Evolutionary conservation across 768 basidiomycete genomes (phyloP).

Genomic region (Leccinum incarnatum): DNA sequence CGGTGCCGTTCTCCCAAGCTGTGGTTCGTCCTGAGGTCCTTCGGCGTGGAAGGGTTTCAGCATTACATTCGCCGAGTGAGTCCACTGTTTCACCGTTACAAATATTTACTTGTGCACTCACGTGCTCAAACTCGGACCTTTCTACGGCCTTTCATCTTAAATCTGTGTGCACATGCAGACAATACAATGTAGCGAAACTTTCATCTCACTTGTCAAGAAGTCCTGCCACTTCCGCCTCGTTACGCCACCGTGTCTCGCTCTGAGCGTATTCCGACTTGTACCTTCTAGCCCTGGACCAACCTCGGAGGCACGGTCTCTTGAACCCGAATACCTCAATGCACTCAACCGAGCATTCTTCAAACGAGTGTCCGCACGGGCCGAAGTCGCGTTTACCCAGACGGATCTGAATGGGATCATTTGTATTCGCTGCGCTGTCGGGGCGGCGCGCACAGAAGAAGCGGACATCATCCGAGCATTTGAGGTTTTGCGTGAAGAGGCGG

Average conservation of each 20-base stretch:
- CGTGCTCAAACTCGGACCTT: not conserved
- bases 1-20: constrained; percentile 88
- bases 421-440: constrained; percentile 76
- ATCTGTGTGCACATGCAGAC: constrained; percentile 41
- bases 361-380: constrained; percentile 54
- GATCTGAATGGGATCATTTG: constrained; percentile 70
- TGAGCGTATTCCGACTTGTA: constrained; percentile 72
- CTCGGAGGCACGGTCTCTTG: constrained; percentile 8
- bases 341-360: constrained; percentile 66
- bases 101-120: no score
- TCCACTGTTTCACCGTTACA: not conserved
- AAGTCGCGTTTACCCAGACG: constrained; percentile 79
- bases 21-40: constrained; percentile 89
- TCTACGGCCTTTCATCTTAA: not conserved
- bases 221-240: constrained; percentile 62
- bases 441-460: constrained; percentile 56
- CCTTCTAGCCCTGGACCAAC: constrained; percentile 21
- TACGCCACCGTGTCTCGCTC: constrained; percentile 65
- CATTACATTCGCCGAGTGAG: constrained; percentile 55
- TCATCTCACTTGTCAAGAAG: constrained; percentile 50
- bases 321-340: constrained; percentile 48
- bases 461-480: constrained; percentile 64
- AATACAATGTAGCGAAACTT: constrained; percentile 56
- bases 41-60: constrained; percentile 77
- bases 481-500: constrained; percentile 56